Base-by-base conservation (phyloP, 2,329 filamentous ascomycete species). In the Monilinia laxa region DNA sequence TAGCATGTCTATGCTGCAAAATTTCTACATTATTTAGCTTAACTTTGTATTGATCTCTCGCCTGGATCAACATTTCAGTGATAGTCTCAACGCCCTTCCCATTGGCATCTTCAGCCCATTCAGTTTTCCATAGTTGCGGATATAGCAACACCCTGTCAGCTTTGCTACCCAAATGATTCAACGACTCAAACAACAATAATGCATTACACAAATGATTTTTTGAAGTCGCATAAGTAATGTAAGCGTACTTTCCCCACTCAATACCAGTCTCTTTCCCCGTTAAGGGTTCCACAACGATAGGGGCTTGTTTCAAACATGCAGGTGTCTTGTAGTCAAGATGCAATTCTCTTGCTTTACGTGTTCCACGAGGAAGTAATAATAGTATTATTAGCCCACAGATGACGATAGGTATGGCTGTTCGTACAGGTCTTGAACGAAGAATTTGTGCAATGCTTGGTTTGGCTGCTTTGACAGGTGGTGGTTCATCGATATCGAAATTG, bases 181-280 rank as follows among this genome's bases (percentile, higher is more conserved):
- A 65, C 1, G 76, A 77, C 67, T 82, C 81, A 63, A 84, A 82
- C 2, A 83, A 75, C 81, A 84, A 82, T 55, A 84, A 75, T 0
- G 81, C 80, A 71, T 83, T 83, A 70, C 82, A 84, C 2, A 84
- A 75, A 66, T 83, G 81, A 0, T 78, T 78, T 45, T 76, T 75
- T n/a, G 79, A 75, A 0, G 82, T 84, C 47, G 79, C 81, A 73
- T 84, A 84, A 70, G 82, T 81, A 0, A 79, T 78, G 68, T 84
- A 83, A 0, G 82, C 82, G 63, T 79, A 83, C 58, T 73, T 75
- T 2, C 76, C 77, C 81, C 80, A 82, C 71, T 82, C 74, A 35
- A 79, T 70, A 9, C 75, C 69, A 3, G 47, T 52, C 18, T 52
- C 62, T 6, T 51, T n/a, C 28, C 62, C 68, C 11, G 66, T 64